Evolutionary conservation across 2,329 filamentous ascomycete genomes (phyloP), one percentile per base, ranked within the genome.

Genomic region (Talaromyces sp.): DNA sequence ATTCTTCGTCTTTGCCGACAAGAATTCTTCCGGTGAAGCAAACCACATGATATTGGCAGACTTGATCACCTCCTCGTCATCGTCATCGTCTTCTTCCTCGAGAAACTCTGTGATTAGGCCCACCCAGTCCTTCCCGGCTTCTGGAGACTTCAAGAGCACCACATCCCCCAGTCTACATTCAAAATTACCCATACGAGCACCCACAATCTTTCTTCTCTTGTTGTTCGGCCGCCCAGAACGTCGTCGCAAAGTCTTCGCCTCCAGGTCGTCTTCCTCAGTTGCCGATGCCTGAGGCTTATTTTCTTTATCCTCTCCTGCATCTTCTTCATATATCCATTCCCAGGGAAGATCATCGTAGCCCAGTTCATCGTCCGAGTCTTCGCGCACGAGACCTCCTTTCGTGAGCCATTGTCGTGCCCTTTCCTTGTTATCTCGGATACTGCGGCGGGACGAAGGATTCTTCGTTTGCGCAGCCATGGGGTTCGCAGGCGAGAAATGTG

Each of bases 11-110:
- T 52, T 52, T 48, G 45, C 33, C 28, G 87, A 84, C 61, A 97
- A 90, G 74, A 97, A 93, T 67, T 88, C 89, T 66, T 96, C 89
- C 0, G 89, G 91, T 0, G 89, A 91, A 21, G 75, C 75, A 70
- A 99, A 97, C 94, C 94, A 99, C 81, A 97, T 87, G 69, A 99
- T 94, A 62, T 88, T 89, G 57, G 89, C 93, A 25, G 87, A 85
- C 78, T 91, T 97, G 63, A 75, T 55, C 28, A 68, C 45, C 45
- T 68, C 65, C 17, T 64, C 67, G 33, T 78, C 71, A 43, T 88
- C 83, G 3, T 85, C 86, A 11, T 88, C 86, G 19, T 89, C 82
- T 46, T 88, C 86, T 33, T 86, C 84, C 46, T 93, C 86, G 39
- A 86, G 70, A 64, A 99, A 96, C 43, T 89, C 86, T 66, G 87